Base-by-base conservation (phyloP, 352 stramenopile species). In the Globisporangium uncinulatum region DNA sequence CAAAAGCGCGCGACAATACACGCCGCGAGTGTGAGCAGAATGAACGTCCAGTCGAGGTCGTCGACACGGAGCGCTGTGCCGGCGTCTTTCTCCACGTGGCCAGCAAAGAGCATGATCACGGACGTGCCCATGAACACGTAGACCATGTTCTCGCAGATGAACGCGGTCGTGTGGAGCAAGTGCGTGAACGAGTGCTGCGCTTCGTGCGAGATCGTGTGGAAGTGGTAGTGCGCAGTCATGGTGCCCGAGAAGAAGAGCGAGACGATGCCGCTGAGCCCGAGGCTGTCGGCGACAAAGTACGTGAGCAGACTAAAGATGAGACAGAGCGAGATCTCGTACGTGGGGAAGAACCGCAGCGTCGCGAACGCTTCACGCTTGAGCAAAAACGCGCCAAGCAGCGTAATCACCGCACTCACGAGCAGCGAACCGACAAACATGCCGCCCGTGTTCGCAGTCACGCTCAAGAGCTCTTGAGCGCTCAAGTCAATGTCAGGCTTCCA, bases 161-260 rank as follows among this genome's bases (percentile, higher is more conserved):
- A 94, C 17, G 84, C 72, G 19, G 85, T 59, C 11, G 80, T 94
- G 62, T 92, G 84, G n/a, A 94, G 67, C 59, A 94, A 54, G 59
- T 94, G 84, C 43, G 78, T 90, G 63, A 94, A 91, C 47, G 84
- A 78, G 61, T 92, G 84, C 66, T 94, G 84, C 5, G 81, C 84
- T 14, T 83, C 83, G 45, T 74, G 79, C 32, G 81, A 92, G 51
- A 94, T 80, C 37, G 84, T 94, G 59, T 94, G 81, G 62, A 92
- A 94, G 47, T 94, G 84, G 57, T 94, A 94, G 56, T 94, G 84
- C 47, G 84, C 81, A 21, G 84, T 94, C 79, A 94, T 90, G 4
- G 84, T 92, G 20, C 84, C 94, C 8, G 88, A 96, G 60, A 98
- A 97, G 49, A 98, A 91, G 15, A 98, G 86, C 32, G 89, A 85